A percentile compares a stretch with the other conserved stretches of the same genome.
phyloP scores from a whole-genome alignment of 2,329 filamentous ascomycete genomes.

The Aureobasidium subglaciale region DNA sequence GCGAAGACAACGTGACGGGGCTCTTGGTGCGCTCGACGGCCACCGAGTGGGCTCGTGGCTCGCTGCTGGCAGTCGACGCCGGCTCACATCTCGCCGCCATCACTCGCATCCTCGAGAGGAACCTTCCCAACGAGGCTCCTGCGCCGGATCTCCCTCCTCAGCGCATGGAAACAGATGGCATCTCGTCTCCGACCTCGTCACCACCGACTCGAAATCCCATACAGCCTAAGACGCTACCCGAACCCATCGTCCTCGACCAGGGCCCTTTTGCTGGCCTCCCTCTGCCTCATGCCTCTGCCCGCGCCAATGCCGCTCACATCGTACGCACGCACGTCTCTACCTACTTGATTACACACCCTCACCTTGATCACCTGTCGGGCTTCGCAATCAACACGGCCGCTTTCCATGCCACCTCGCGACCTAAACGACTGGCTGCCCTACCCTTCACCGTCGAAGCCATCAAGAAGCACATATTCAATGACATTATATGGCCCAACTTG shows the following conservation, averaged over 20 bases:
- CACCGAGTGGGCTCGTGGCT: conserved; percentile 73
- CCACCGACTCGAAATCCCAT: conserved; percentile 28
- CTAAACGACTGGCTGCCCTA: conserved; percentile 79
- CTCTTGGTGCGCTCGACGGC: conserved; percentile 78
- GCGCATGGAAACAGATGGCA: conserved; percentile 7
- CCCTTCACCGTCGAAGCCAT: conserved; percentile 86
- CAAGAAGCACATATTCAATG: conserved; percentile 94
- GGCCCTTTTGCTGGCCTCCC: conserved; percentile 78
- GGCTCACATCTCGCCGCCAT: conserved; percentile 86
- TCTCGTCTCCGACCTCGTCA: conserved; percentile 21
- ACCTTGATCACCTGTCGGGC: conserved; percentile 87
- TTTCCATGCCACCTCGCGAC: conserved; percentile 64
- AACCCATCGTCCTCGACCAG: conserved; percentile 46
- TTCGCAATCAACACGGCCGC: conserved; percentile 91
- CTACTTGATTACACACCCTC: conserved; percentile 92
- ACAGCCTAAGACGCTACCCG: conserved; percentile 17
- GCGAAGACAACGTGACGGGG: conserved; percentile 83
- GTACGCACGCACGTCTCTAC: conserved; percentile 74
- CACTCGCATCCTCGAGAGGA: conserved; percentile 61
- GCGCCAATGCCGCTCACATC: conserved; percentile 75
- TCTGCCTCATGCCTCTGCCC: conserved; percentile 57
- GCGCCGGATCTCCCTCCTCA: conserved; percentile 13
- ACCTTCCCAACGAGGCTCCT: conserved; percentile 38
- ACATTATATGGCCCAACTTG: conserved; percentile 94
- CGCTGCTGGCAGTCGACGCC: conserved; percentile 85